A percentile compares a stretch with the other conserved stretches of the same genome.
These are phyloP conservation scores for Pilatotrama ljubarskyi DNA, from an alignment of 768 basidiomycete species.

Conservation along the genomic window DNA sequence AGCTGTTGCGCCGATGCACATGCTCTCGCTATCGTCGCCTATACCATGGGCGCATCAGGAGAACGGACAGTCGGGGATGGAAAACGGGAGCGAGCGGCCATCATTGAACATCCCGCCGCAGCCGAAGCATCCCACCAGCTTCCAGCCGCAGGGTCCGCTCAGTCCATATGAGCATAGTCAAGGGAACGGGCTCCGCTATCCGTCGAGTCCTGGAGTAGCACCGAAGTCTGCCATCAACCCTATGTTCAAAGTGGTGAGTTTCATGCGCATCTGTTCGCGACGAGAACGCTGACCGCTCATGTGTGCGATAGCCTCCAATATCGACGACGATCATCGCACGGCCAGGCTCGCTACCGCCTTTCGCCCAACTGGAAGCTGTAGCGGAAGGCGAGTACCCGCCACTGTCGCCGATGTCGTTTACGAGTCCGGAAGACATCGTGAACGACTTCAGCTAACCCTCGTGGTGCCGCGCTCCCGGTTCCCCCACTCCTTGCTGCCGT, in stretches of 20 bases:
- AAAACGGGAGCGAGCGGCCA: slow-evolving; percentile 26
- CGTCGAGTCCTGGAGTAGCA: slow-evolving; percentile 59
- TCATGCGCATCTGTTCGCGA: neutral
- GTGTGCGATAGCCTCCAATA: slow-evolving; percentile 23
- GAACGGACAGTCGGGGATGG: slow-evolving; percentile 24
- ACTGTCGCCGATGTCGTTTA: slow-evolving; percentile 76
- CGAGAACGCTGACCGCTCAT: neutral
- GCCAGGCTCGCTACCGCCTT: slow-evolving; percentile 61
- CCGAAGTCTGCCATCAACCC: slow-evolving; percentile 78
- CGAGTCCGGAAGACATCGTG: slow-evolving; percentile 47
- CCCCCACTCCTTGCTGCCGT: neutral
- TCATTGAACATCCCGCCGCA: slow-evolving; percentile 28
- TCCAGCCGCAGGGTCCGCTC: slow-evolving; percentile 40
- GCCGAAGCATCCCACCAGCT: slow-evolving; percentile 33
- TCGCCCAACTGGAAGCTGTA: slow-evolving; percentile 79
- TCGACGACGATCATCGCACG: slow-evolving; percentile 20
- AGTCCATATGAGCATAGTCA: slow-evolving; percentile 47
- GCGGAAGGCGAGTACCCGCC: slow-evolving; percentile 76
- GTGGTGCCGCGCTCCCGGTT: slow-evolving; percentile 5
- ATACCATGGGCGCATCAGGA: slow-evolving; percentile 35
- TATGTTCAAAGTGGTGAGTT: slow-evolving; percentile 88
- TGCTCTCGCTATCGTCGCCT: slow-evolving; percentile 69
- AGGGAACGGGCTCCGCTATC: slow-evolving; percentile 54
- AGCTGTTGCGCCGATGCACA: slow-evolving; percentile 62
- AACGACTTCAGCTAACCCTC: slow-evolving; percentile 28